Evolutionary conservation across 208 protist genomes (phyloP), one percentile per base, ranked within the genome.

Genomic region (Kentomonas sorsogonicus): DNA sequence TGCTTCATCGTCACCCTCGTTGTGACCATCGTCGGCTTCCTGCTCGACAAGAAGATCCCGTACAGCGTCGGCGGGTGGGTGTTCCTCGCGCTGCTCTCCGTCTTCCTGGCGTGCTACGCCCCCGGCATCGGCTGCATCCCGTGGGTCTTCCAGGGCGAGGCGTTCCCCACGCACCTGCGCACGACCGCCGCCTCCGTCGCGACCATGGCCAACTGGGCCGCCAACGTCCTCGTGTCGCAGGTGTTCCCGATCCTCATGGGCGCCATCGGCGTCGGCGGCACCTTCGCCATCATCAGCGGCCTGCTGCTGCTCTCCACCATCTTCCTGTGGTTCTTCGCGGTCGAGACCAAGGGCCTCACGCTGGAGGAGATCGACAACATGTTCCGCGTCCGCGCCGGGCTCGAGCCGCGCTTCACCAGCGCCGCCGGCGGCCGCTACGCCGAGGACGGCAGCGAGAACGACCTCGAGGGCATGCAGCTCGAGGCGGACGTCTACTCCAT

Each of bases 191-290:
- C 83, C n/a, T 90, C 87, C 6, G 65, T 94, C 18, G 89, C 86
- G 15, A 92, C 89, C 15, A 95, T 92, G 84, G 72, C 84, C 47
- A 97, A 97, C 77, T 97, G 92, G 92, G 78, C 63, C 7, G 69
- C 83, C 23, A 95, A 94, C 69, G 81, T 70, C 25, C 46, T 93
- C 31, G 84, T 97, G 15, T 95, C 89, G 20, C 84, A 91, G 63
- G 75, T 83, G 34, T 97, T 96, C 65, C 89, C 88, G 7, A 60
- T 88, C 13, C 57, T 95, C 20, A 63, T 94, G 65, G 91, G 86
- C 23, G 71, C 77, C 40, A 92, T 91, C 62, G 84, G 83, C 40
- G 75, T 89, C 15, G 86, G 83, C 43, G 77, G 83, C 52, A 89
- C 91, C 4, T 91, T 93, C 62, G 69, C 79, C 23, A 74, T 91